A percentile compares a stretch with the other conserved stretches of the same genome.
Evolutionary conservation across 2,329 filamentous ascomycete species (phyloP).

Genomic region (Aspergillus fumigatus): DNA sequence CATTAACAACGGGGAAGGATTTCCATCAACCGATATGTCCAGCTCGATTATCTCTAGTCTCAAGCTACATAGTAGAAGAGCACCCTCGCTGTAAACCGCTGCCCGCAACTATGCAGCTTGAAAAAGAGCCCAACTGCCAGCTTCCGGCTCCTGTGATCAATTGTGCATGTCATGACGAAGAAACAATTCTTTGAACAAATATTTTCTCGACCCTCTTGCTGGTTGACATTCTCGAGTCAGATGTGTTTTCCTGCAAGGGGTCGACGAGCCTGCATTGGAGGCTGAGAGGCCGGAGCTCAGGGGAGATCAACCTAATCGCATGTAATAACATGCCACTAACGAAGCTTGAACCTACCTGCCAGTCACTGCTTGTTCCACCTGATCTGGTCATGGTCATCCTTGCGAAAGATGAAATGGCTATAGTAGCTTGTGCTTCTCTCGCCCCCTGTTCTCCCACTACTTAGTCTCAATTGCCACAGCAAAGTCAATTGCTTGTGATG

Average conservation of each 20-base stretch:
- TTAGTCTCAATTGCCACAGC: background rate
- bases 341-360: background rate
- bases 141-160: background rate
- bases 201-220: background rate
- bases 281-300: background rate
- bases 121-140: background rate
- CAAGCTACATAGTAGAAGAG: background rate
- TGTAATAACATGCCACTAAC: background rate
- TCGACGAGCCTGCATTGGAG: background rate
- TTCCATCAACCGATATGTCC: background rate
- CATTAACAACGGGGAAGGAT: background rate
- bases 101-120: background rate
- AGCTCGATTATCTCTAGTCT: background rate
- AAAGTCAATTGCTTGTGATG: background rate
- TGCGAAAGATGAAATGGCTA: background rate
- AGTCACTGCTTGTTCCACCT: background rate
- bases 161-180: background rate
- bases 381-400: no score
- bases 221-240: slow-evolving; percentile 4
- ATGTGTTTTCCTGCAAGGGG: slow-evolving; percentile 8
- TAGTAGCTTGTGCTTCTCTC: background rate
- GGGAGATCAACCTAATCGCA: background rate
- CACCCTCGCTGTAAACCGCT: background rate
- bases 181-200: background rate
- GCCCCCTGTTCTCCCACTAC: background rate